These are phyloP conservation scores for Cryptosporidium xiaoi DNA, from an alignment of 169 alveolate genomes.

Conservation along the genomic window DNA sequence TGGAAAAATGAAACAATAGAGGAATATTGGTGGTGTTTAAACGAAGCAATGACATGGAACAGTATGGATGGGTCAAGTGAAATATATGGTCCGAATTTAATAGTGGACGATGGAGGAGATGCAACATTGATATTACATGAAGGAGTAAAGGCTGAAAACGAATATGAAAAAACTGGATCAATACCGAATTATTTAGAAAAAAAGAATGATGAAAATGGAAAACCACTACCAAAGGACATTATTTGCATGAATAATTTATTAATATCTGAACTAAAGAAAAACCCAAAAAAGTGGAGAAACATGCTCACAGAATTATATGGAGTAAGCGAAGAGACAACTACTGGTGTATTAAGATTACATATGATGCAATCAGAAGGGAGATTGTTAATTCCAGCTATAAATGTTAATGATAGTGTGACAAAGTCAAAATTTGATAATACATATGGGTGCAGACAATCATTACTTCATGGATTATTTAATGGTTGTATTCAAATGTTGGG, in stretches of 20 bases:
- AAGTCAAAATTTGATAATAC: constrained; percentile 97
- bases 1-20: constrained; percentile 95
- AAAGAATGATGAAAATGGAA: constrained; percentile 79
- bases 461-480: constrained; percentile 97
- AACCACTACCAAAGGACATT: constrained; percentile 79
- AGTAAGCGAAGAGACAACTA: constrained; percentile 98
- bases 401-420: constrained; percentile 97
- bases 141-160: constrained; percentile 89
- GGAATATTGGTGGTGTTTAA: constrained; percentile 98
- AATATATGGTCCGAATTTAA: constrained; percentile 91
- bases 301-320: constrained; percentile 92
- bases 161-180: constrained; percentile 77
- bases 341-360: constrained; percentile 95
- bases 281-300: constrained; percentile 91
- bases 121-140: constrained; percentile 93
- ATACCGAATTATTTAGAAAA: constrained; percentile 60
- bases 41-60: constrained; percentile 92
- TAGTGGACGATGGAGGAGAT: constrained; percentile 99
- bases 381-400: constrained; percentile 95
- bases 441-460: constrained; percentile 98
- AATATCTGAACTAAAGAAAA: constrained; percentile 86
- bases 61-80: constrained; percentile 77
- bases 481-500: constrained; percentile 98
- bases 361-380: constrained; percentile 89
- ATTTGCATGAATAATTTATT: constrained; percentile 83